Evolutionary conservation across 805 yeast species (phyloP).

Genomic region (Yarrowia alimentaria): DNA sequence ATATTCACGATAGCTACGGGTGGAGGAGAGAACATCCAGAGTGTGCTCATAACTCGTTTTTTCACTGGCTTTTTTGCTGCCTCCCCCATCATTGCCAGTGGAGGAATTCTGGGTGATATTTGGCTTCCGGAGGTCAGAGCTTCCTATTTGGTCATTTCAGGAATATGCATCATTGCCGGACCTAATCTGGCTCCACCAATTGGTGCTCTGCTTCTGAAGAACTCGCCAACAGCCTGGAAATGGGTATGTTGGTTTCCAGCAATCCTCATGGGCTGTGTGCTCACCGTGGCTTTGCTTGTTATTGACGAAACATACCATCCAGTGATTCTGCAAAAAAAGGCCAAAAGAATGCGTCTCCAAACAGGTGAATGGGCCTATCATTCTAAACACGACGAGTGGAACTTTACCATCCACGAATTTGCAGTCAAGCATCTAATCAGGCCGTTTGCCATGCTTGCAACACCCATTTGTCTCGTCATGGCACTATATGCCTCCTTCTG

Average conservation of each 20-base stretch:
- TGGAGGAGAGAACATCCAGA: conserved; percentile 58
- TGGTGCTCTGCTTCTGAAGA: conserved; percentile 70
- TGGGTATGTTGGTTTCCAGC: conserved; percentile 69
- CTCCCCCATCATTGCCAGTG: conserved; percentile 71
- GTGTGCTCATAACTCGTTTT: conserved; percentile 62
- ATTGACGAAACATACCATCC: conserved; percentile 68
- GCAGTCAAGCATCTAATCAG: conserved; percentile 69
- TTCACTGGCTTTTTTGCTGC: conserved; percentile 72
- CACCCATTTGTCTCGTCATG: conserved; percentile 63
- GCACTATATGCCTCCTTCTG: conserved; percentile 72
- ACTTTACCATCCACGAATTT: conserved; percentile 65
- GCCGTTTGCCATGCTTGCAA: conserved; percentile 71
- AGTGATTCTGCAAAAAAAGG: conserved; percentile 51
- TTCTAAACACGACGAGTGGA: conserved; percentile 90
- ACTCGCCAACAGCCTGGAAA: conserved; percentile 48
- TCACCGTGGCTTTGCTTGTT: conserved; percentile 46
- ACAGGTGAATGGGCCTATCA: conserved; percentile 57
- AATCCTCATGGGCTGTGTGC: conserved; percentile 59
- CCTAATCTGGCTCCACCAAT: conserved; percentile 56
- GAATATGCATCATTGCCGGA: conserved; percentile 43
- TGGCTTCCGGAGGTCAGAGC: conserved; percentile 62
- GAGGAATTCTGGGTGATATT: conserved; percentile 73
- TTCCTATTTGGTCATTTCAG: conserved; percentile 63
- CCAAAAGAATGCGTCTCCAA: conserved; percentile 49
- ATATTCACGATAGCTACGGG: conserved; percentile 57